Base-by-base conservation (phyloP, 2,329 filamentous ascomycete genomes). In the Botrytis deweyae region DNA sequence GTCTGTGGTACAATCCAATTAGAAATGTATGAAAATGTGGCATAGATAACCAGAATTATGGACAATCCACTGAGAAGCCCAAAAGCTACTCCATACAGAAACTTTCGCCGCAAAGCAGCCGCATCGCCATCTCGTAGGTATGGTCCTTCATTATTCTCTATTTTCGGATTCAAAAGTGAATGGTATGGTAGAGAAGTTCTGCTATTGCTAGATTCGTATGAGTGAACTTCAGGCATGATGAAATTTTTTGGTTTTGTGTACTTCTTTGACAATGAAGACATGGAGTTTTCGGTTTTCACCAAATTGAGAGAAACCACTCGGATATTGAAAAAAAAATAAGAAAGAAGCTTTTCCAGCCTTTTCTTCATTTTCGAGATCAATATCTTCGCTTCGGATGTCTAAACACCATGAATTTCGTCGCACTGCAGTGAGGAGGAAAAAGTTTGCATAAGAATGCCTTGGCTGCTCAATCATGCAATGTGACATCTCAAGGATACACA, bases 151-250 rank as follows among this genome's bases (percentile, higher is more conserved):
- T 40, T 44, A 9, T 67, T n/a, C 18, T 65, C 69, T 52, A 40
- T 40, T 40, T 71, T 63, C 14, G 69, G 36, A 42, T 65, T 29
- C 12, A 52, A 25, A 42, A 71, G 59, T 49, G 33, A 46, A 33
- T 52, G 69, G 36, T 71, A 55, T 46, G 33, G 44, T 22, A 65
- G 14, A 46, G 44, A 71, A 22, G 16, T 38, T 64, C 59, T 63
- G 42, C 59, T 64, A 36, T 7, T 63, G 29, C 25, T 65, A 20
- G 44, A 33, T 25, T 66, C 44, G 33, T 52, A n/a, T 10, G 16
- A 36, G 22, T 6, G 22, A 18, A 20, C 33, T 38, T 52, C 44
- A 52, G 64, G 29, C 64, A 66, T 70, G 29, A 18, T 62, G 14
- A 25, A 58, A 16, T 22, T 22, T 46, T 18, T 38, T 14, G 18